phyloP scores from a whole-genome alignment of 805 yeast species.

The Candida methanosorbosa region DNA sequence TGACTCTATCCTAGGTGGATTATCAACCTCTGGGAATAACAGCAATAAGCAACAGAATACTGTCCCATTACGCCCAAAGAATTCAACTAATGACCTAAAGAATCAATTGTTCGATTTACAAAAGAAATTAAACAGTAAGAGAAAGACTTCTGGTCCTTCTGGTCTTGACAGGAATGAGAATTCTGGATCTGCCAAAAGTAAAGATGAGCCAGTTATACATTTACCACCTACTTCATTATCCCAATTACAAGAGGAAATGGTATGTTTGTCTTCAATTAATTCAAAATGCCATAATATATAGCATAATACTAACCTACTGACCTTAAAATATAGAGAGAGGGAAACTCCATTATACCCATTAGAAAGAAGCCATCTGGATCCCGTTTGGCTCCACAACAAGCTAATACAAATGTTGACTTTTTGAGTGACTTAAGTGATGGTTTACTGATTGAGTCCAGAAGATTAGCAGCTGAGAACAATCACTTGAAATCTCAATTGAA shows the following conservation, averaged over 20 bases:
- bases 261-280: too few species aligned
- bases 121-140: too few species aligned
- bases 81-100: constrained; percentile 27
- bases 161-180: too few species aligned
- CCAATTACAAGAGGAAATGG: neutral
- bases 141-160: too few species aligned
- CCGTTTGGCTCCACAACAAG: constrained; percentile 2
- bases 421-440: constrained; percentile 71
- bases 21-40: too few species aligned
- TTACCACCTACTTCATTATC: neutral
- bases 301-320: too few species aligned
- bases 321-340: constrained; percentile 8
- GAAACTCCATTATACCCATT: neutral
- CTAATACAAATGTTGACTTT: constrained; percentile 60
- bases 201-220: neutral
- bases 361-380: constrained; percentile 7
- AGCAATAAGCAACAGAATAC: too few species aligned
- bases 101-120: constrained; percentile 35
- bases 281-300: too few species aligned
- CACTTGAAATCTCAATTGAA: constrained; percentile 34
- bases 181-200: too few species aligned
- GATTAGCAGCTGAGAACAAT: constrained; percentile 57
- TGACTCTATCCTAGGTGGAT: too few species aligned
- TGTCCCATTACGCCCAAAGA: too few species aligned
- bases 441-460: constrained; percentile 59